These are phyloP conservation scores for Boechera divaricarpa DNA, from an alignment of 345 rosid genomes.

Conservation along the genomic window DNA sequence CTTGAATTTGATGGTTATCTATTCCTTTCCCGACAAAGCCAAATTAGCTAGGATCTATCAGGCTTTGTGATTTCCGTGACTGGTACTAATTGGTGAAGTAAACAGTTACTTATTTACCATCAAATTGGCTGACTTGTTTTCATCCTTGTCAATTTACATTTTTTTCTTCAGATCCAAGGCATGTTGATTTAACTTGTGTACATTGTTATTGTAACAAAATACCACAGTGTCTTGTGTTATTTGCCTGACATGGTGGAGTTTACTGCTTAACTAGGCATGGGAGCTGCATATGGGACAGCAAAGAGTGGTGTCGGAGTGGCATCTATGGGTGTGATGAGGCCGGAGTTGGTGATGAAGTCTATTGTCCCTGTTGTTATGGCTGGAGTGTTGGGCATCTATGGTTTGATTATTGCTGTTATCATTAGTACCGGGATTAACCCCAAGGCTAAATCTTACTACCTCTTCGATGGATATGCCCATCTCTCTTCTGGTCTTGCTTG, in stretches of 20 bases:
- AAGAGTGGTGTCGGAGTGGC: slow-evolving; percentile 97
- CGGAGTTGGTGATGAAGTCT: slow-evolving; percentile 95
- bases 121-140: neutral
- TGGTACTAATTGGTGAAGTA: neutral
- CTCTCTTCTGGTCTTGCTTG: slow-evolving; percentile 96
- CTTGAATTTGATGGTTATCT: slow-evolving; percentile 9
- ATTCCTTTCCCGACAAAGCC: neutral
- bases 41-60: neutral
- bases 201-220: slow-evolving; percentile 3
- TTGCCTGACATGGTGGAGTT: neutral
- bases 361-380: slow-evolving; percentile 99
- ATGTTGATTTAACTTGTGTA: slow-evolving; percentile 3
- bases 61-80: slow-evolving; percentile 8
- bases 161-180: neutral
- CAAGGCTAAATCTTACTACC: slow-evolving; percentile 89
- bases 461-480: slow-evolving; percentile 91
- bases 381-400: slow-evolving; percentile 96
- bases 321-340: slow-evolving; percentile 97
- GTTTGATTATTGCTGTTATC: slow-evolving; percentile 92
- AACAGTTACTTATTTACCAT: neutral
- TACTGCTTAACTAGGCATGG: slow-evolving; percentile 67
- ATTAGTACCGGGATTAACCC: slow-evolving; percentile 94
- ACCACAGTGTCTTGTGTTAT: slow-evolving; percentile 10
- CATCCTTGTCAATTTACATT: neutral
- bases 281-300: slow-evolving; percentile 96